Evolutionary conservation across 768 basidiomycete species (phyloP).

Genomic region (Polyporus arcularius): DNA sequence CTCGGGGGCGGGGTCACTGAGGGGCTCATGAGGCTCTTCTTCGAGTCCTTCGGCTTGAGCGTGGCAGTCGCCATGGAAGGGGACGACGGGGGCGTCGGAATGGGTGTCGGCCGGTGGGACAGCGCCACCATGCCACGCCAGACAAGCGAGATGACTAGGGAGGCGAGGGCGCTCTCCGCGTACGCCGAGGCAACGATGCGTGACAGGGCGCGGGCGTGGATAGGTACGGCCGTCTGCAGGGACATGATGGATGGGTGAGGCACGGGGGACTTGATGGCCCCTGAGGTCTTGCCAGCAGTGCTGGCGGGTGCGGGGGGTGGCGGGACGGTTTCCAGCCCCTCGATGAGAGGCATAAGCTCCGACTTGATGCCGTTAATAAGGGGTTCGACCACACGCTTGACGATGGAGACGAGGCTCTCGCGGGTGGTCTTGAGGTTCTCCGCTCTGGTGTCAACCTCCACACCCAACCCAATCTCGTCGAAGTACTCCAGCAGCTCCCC

Average conservation of each 20-base stretch:
- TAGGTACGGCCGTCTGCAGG: slow-evolving; percentile 60
- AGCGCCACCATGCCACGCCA: slow-evolving; percentile 78
- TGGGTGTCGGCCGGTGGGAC: slow-evolving; percentile 52
- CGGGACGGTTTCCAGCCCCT: slow-evolving; percentile 50
- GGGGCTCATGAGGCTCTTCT: slow-evolving; percentile 41
- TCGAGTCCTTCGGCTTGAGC: slow-evolving; percentile 22
- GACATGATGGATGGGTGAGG: slow-evolving; percentile 61
- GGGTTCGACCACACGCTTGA: slow-evolving; percentile 67
- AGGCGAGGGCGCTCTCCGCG: slow-evolving; percentile 64
- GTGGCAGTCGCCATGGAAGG: slow-evolving; percentile 29
- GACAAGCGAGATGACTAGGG: slow-evolving; percentile 69
- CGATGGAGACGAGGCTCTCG: slow-evolving; percentile 68
- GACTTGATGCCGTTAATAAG: slow-evolving; percentile 60
- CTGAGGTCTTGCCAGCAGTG: slow-evolving; percentile 4
- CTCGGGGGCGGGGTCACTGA: slow-evolving; percentile 57
- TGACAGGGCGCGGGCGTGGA: slow-evolving; percentile 58
- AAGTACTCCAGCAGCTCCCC: slow-evolving; percentile 74
- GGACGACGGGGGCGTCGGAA: slow-evolving; percentile 43
- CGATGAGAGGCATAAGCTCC: slow-evolving; percentile 62
- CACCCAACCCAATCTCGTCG: slow-evolving; percentile 63
- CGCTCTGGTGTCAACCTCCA: slow-evolving; percentile 59
- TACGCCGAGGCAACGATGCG: slow-evolving; percentile 55
- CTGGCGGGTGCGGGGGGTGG: slow-evolving; percentile 5
- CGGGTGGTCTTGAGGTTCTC: slow-evolving; percentile 71
- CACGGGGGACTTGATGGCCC: slow-evolving; percentile 14